Evolutionary conservation across 2,329 filamentous ascomycete species (phyloP), one percentile per base, ranked within the genome.

Genomic region (Trichocomaceae sp.): DNA sequence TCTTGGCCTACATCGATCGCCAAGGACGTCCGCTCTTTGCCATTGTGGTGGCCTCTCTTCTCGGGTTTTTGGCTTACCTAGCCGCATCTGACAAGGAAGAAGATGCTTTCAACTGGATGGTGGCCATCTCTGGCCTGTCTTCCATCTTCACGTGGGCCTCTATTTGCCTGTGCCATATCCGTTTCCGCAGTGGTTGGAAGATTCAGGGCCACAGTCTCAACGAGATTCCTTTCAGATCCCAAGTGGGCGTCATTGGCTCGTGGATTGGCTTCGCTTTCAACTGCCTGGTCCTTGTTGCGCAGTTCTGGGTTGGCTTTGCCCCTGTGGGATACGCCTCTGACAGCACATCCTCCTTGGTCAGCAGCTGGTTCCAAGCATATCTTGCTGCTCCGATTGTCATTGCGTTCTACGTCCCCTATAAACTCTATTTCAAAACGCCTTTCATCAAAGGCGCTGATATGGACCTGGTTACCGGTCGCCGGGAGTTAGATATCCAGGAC

Each of bases 141-240:
- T 85, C 82, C 58, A 82, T 91, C 68, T 88, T 90, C 71, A 86
- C 86, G 23, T 91, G 87, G 87, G 83, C 82, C 35, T 85, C 87
- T 60, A 92, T 96, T 69, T 95, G 90, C 70, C 75, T 95, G n/a
- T 83, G 86, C 22, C 91, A 96, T 72, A 95, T 96, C 66, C 89
- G 90, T 54, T 96, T 96, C 80, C 88, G 91, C 59, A 74, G 75
- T 23, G 88, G 85, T n/a, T 95, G 90, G 89, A 78, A 76, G 45
- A 66, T 74, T 12, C 82, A 85, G 58, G 87, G 87, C 45, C 86
- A 85, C 67, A 78, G 75, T n/a, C 75, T 91, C 35, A 77, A 83
- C 54, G 88, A 95, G 63, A 79, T 97, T 5, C 87, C 91, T 6
- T 96, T 93, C 76, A 77, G 75, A 35, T 88, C 88, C 0, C 88